Evolutionary conservation across 495 filamentous ascomycete species (phyloP), one percentile per base, ranked within the genome.

Genomic region (Hypomontagnella monticulosa): DNA sequence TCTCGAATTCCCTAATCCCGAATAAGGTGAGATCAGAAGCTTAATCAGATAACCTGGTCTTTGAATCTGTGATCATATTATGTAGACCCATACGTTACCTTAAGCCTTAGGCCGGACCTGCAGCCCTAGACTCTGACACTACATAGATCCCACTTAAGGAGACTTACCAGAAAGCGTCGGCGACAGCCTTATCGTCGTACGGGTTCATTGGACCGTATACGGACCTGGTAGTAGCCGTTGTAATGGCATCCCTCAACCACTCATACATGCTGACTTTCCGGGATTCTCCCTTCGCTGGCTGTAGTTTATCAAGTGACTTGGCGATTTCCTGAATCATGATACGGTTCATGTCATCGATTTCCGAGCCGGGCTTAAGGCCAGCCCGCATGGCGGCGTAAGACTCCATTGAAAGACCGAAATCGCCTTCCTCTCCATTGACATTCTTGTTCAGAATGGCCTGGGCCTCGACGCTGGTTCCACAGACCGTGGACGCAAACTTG

Each of bases 181-280:
- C 63, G 14, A 83, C 48, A 1, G 51, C 59, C 48, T 60, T 34
- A n/a, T 81, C 71, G 30, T 76, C 70, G 57, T 78, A 85, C 8
- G 83, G 84, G 61, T 84, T 85, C 58, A 74, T 38, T 0, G 77
- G 78, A 0, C 84, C 83, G 61, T 85, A 87, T 0, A 78, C 73
- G 4, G 80, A 67, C 12, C 78, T 69, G 0, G 81, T 84, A n/a
- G 79, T 83, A 2, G 83, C 82, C 20, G 71, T 61, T 0, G 79
- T 83, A 8, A 83, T 76, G n/a, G 74, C 69, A 42, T 78, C 70
- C 2, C 64, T 70, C 41, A 80, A 69, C 81, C 82, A 87, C 12
- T 37, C 10, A 34, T 63, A 66, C 15, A 73, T 40, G 16, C 61
- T 47, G 27, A 71, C 11, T 5, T 7, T 52, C 9, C 20, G 38